Evolutionary conservation across 78 protist genomes (phyloP).

Genomic region (Salpingoeca rosetta): DNA sequence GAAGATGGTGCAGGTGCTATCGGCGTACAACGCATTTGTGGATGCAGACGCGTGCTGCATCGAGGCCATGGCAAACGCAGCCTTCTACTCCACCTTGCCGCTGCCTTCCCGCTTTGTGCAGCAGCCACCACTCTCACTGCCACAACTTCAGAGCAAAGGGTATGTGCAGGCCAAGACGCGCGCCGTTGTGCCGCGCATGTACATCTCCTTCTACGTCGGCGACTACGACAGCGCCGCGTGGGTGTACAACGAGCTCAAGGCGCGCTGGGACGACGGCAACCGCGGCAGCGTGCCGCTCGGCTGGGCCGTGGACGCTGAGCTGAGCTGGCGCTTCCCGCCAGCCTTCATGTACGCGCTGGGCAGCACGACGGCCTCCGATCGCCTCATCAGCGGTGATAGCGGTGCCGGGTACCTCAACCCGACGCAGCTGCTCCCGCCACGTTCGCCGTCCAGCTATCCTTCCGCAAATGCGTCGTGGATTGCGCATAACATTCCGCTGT

Average conservation of each 20-base stretch:
- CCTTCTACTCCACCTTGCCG: neutral
- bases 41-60: constrained; percentile 16
- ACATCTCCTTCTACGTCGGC: neutral
- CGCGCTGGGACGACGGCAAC: neutral
- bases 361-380: neutral
- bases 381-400: neutral
- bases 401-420: constrained; percentile 18
- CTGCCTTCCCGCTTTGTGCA: neutral
- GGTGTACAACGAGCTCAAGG: neutral
- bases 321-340: neutral
- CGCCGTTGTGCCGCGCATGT: neutral
- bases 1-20: neutral
- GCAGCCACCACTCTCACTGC: neutral
- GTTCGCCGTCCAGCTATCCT: neutral
- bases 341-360: neutral
- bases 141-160: neutral
- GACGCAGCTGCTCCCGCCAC: neutral
- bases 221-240: constrained; percentile 23
- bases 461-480: neutral
- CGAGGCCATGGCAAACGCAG: neutral
- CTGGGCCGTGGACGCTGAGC: constrained; percentile 10
- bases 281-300: constrained; percentile 14
- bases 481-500: neutral
- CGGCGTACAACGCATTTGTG: constrained; percentile 2
- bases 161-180: neutral